Evolutionary conservation across 2,329 filamentous ascomycete species (phyloP), one percentile per base, ranked within the genome.

Genomic region (Nemania sp.): DNA sequence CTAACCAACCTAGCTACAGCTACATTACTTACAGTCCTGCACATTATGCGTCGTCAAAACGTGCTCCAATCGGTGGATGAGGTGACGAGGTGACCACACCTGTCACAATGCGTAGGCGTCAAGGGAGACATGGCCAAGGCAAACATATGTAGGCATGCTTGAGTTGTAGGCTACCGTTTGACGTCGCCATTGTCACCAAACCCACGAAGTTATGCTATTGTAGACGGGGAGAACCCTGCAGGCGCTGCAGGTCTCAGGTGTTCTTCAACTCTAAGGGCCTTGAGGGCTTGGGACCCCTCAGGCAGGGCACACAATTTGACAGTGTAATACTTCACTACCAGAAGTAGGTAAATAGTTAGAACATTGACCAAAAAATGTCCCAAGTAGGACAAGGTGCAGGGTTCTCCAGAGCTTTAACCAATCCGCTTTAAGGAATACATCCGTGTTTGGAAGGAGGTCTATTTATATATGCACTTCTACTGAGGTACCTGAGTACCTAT

Each of bases 41-140:
- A 27, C 15, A n/a, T n/a, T 22, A n/a, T n/a, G n/a, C n/a, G n/a
- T 61, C 60, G 61, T 49, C 35, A 52, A 69, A 67, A 70, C 67
- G 67, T 76, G 75, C 73, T 73, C 65, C 18, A 69, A 55, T 68
- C 64, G 70, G 73, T 75, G 71, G 73, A 75, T 74, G 73, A 73
- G 70, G 73, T 71, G 70, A 75, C 41, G 47, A 61, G 62, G 61
- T 61, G 47, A 20, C 52, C 24, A 38, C 27, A 54, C 52, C 27
- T 35, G 29, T 35, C 18, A 24, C 45, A 22, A 27, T 8, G 41
- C 43, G 20, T 45, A 55, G 22, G 27, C 24, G 18, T 15, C 54
- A 41, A 29, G 24, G 29, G 20, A 53, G 35, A 29, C 22, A 29
- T 22, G 20, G 27, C 51, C 52, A 57, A 47, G 41, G 24, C 51